These are phyloP conservation scores for Candida succiphila DNA, from an alignment of 805 yeast species.

Conservation along the genomic window DNA sequence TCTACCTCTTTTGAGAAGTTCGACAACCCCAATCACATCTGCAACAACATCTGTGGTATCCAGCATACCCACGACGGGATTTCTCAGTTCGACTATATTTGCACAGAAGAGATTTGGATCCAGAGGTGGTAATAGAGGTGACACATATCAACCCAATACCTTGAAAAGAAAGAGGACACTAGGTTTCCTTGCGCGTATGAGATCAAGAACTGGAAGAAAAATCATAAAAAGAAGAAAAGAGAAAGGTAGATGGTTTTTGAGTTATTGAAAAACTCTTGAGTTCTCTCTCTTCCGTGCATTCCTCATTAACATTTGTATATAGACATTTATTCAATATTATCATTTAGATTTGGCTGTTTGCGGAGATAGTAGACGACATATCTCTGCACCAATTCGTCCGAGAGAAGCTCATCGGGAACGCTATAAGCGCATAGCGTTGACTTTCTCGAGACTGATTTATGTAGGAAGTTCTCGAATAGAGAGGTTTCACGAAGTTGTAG, in stretches of 20 bases:
- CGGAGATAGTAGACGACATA: conserved; percentile 33
- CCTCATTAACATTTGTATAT: too few relatives aligned
- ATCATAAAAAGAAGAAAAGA: conserved; percentile 67
- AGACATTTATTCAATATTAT: not conserved
- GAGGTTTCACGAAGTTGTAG: conserved; percentile 47
- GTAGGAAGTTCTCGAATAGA: conserved; percentile 37
- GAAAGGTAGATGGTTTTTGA: conserved; percentile 90
- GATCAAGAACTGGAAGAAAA: conserved; percentile 65
- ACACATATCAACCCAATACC: conserved; percentile 90
- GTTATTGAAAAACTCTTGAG: conserved; percentile 46
- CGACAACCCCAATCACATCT: too few relatives aligned
- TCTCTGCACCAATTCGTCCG: conserved; percentile 27
- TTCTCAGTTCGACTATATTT: too few relatives aligned
- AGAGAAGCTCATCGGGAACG: conserved; percentile 23
- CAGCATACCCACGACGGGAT: too few relatives aligned
- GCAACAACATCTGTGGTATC: too few relatives aligned
- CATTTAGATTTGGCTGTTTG: not conserved
- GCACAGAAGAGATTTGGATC: conserved; percentile 22
- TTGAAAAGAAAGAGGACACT: conserved; percentile 80
- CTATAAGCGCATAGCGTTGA: conserved; percentile 25
- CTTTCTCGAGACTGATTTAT: conserved; percentile 12
- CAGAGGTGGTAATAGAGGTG: conserved; percentile 70
- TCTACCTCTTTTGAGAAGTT: too few relatives aligned
- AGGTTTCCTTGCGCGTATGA: conserved; percentile 83
- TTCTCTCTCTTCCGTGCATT: not conserved